phyloP scores from a whole-genome alignment of 2,329 filamentous ascomycete genomes.

The Plenodomus tracheiphilus region DNA sequence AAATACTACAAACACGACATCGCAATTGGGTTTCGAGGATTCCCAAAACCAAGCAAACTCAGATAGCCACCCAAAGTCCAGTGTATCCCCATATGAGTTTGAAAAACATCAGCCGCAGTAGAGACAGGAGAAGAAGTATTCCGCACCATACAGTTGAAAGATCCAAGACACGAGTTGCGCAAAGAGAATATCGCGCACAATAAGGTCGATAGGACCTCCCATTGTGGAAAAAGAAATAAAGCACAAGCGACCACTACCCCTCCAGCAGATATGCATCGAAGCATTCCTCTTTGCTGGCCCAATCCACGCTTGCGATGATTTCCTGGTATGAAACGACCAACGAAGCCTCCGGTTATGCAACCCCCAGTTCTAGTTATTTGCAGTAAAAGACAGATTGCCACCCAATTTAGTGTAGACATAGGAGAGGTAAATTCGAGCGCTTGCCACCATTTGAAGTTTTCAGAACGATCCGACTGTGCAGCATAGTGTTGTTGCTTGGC shows the following conservation, averaged over 20 bases:
- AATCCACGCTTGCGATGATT: constrained; percentile 28
- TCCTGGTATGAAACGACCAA: constrained; percentile 17
- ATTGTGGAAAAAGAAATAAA: constrained; percentile 20
- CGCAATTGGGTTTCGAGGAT: neutral
- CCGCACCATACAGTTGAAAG: constrained; percentile 12
- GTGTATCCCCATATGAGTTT: constrained; percentile 11
- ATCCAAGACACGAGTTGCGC: constrained; percentile 16
- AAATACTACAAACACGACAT: neutral
- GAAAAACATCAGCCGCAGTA: constrained; percentile 8
- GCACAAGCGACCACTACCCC: constrained; percentile 28
- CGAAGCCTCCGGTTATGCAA: constrained; percentile 31
- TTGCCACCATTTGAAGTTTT: constrained; percentile 19
- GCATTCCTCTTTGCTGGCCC: constrained; percentile 21
- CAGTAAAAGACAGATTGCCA: constrained; percentile 28
- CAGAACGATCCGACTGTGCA: constrained; percentile 2
- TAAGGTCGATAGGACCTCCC: constrained; percentile 6
- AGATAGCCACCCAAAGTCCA: constrained; percentile 24
- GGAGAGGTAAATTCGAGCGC: constrained; percentile 20
- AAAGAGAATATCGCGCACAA: constrained; percentile 2
- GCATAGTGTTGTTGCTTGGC: neutral
- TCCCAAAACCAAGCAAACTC: constrained; percentile 5
- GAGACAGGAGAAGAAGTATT: constrained; percentile 13
- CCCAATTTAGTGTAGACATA: constrained; percentile 24
- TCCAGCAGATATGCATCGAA: constrained; percentile 26
- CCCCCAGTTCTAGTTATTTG: constrained; percentile 27